Evolutionary conservation across 257 asterid genomes (phyloP).

Genomic region (Solanum sitiens): DNA sequence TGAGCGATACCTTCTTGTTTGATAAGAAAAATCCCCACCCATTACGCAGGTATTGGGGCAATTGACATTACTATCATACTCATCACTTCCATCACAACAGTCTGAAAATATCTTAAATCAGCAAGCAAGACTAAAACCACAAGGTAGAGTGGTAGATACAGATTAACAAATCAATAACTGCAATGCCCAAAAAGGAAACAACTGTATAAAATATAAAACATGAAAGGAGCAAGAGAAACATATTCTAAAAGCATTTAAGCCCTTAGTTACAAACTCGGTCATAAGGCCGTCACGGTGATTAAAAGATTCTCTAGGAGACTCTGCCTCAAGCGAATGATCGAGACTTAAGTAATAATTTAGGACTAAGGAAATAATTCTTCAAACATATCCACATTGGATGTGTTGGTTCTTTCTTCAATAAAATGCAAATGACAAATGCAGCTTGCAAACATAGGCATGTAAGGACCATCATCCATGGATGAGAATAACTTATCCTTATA

Average conservation of each 20-base stretch:
- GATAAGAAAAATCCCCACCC: conserved; percentile 73
- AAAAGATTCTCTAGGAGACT: background rate
- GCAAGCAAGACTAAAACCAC: background rate
- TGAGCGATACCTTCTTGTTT: conserved; percentile 23
- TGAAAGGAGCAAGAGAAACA: background rate
- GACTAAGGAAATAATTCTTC: background rate
- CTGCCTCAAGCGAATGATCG: background rate
- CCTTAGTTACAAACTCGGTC: background rate
- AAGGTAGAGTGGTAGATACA: conserved; percentile 1
- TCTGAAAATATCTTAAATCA: conserved; percentile 32
- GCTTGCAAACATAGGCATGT: background rate
- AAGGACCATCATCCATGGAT: background rate
- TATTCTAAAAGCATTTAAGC: background rate
- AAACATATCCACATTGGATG: background rate
- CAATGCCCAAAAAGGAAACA: background rate
- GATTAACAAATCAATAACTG: background rate
- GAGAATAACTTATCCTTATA: background rate
- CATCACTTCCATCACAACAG: conserved; percentile 99
- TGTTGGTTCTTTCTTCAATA: background rate
- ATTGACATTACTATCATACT: conserved; percentile 50
- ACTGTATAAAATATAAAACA: background rate
- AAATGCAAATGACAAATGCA: background rate
- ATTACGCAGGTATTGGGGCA: conserved; percentile 75
- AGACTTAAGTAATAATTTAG: background rate
- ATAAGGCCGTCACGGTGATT: background rate